Evolutionary conservation across 768 basidiomycete genomes (phyloP).

Genomic region (Amanita muscaria): DNA sequence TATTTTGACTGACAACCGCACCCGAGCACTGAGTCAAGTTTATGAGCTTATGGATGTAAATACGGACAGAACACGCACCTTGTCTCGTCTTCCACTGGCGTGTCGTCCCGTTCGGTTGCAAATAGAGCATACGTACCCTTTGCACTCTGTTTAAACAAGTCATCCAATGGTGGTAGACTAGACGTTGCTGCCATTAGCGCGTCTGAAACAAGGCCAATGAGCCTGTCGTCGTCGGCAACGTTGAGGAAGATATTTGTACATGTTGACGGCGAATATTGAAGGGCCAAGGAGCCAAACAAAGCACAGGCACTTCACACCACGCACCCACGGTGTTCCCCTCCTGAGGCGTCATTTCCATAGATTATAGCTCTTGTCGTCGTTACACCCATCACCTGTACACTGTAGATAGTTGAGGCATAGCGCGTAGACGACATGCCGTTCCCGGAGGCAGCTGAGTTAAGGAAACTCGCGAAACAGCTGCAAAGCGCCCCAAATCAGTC

Average conservation of each 20-base stretch:
- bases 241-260: slow-evolving; percentile 16
- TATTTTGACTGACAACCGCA: slow-evolving; percentile 78
- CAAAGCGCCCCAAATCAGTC: slow-evolving; percentile 49
- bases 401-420: slow-evolving; percentile 24
- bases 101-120: slow-evolving; percentile 53
- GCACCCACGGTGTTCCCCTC: slow-evolving; percentile 9
- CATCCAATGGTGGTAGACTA: slow-evolving; percentile 57
- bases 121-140: slow-evolving; percentile 70
- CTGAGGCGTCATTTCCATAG: neutral
- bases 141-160: slow-evolving; percentile 52
- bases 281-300: neutral
- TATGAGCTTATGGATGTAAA: too few species aligned
- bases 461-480: slow-evolving; percentile 73
- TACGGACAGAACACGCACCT: slow-evolving; percentile 44
- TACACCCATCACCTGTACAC: slow-evolving; percentile 21
- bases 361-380: slow-evolving; percentile 6
- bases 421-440: slow-evolving; percentile 31
- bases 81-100: slow-evolving; percentile 56
- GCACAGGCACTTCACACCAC: neutral
- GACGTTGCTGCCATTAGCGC: slow-evolving; percentile 29
- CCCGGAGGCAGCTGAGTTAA: slow-evolving; percentile 48
- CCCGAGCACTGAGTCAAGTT: slow-evolving; percentile 43
- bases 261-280: slow-evolving; percentile 10
- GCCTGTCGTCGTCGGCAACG: neutral
- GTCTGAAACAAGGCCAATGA: slow-evolving; percentile 24